Percentiles rank a stretch among this genome's conserved stretches.
Evolutionary conservation across 768 basidiomycete species (phyloP).

Genomic region (Agaricus blazei): DNA sequence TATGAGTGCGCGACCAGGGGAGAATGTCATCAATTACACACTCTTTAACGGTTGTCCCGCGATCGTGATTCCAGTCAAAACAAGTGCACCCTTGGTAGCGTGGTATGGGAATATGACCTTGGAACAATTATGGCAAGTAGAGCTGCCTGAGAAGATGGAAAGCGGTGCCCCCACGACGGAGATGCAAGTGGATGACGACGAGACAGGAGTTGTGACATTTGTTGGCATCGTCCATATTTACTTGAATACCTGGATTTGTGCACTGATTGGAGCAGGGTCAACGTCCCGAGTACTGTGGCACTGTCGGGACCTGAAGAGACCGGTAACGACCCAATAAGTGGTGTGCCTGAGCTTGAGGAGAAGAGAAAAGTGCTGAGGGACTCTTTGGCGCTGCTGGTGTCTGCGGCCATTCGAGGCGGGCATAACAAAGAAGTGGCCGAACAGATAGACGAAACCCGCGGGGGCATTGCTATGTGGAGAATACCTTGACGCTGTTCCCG

Average conservation of each 20-base stretch:
- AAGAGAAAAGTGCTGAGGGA: slow-evolving; percentile 38
- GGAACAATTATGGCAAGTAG: slow-evolving; percentile 50
- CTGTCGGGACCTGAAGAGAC: not conserved
- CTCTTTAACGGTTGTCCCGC: slow-evolving; percentile 59
- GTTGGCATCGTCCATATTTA: slow-evolving; percentile 51
- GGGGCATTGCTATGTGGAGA: slow-evolving; percentile 65
- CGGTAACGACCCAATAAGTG: not conserved
- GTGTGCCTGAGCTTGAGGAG: slow-evolving; percentile 12
- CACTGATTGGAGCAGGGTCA: slow-evolving; percentile 55
- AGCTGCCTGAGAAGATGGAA: slow-evolving; percentile 33
- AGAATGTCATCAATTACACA: slow-evolving; percentile 60
- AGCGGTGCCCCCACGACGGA: slow-evolving; percentile 2
- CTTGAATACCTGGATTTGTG: slow-evolving; percentile 59
- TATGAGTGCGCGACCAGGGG: slow-evolving; percentile 50
- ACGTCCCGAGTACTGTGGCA: slow-evolving; percentile 19
- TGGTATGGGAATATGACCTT: slow-evolving; percentile 61
- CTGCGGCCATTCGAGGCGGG: slow-evolving; percentile 48
- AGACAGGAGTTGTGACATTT: slow-evolving; percentile 20
- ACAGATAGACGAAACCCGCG: slow-evolving; percentile 49
- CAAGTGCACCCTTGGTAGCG: slow-evolving; percentile 56
- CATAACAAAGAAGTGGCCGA: slow-evolving; percentile 50
- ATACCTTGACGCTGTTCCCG: slow-evolving; percentile 36
- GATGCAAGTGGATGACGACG: slow-evolving; percentile 15
- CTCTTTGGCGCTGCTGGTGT: slow-evolving; percentile 46
- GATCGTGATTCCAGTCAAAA: slow-evolving; percentile 52